Base-by-base conservation (phyloP, 371 early-diverging fungal genomes). In the Mucor saturninus region DNA sequence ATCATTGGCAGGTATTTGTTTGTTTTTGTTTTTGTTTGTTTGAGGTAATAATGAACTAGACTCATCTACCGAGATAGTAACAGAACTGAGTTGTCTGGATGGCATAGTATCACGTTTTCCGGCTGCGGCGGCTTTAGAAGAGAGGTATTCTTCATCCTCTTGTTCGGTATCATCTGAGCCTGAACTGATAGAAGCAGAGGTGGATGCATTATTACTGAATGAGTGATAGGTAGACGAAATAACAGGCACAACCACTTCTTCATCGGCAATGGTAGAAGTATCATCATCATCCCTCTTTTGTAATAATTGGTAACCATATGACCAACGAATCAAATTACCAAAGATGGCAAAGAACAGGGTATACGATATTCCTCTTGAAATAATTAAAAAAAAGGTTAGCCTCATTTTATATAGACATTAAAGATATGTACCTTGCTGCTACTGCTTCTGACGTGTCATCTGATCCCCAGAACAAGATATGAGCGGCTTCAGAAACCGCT, bases 301-400 rank as follows among this genome's bases (percentile, higher is more conserved):
- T 52, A 92, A 68, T 28, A 92, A 67, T 4, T 77, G 75, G 50
- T 89, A 86, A 42, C 93, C 93, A 61, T 89, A 90, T 35, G 89
- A 89, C 91, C 91, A 92, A 26, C 91, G 86, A 51, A 91, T 65
- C 15, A 91, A 67, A 61, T 92, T 92, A 66, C 89, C 84, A 74
- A 91, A 84, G 65, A 91, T 83, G 40, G 88, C 90, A 71, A 84
- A 91, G 46, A 92, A 86, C 54, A 92, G 76, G 29, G 87, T 87
- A 62, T 92, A 92, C 0, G 91, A 86, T 32, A 92, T 83, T 13
- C 91, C 90, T 62, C 93, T 84, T 2, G 2, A 26, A 26, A 46
- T 46, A 21, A 46, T n/a, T n/a, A 46, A 14, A 26, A 26, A 46
- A 30, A 30, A 30, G 31, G 28, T 8, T 26, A 59, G 57, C 45